Evolutionary conservation across 441 rosid species (phyloP).

Genomic region (Corymbia citriodora): DNA sequence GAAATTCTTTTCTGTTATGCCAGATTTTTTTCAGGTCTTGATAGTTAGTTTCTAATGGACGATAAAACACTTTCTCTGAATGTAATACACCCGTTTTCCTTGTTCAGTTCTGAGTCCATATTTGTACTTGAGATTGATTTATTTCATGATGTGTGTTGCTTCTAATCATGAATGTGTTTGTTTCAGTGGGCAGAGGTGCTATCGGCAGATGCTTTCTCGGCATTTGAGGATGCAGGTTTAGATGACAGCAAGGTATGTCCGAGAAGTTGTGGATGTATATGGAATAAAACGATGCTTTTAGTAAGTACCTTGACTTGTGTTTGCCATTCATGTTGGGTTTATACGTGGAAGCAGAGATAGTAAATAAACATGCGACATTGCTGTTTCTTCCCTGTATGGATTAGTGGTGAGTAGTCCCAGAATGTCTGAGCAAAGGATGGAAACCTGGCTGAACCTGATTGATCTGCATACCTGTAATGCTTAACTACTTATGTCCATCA

Average conservation of each 20-base stretch:
- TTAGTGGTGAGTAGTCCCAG: not conserved
- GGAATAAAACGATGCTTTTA: not conserved
- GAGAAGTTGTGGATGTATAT: conserved; percentile 1
- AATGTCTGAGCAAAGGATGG: not conserved
- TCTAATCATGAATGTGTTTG: not conserved
- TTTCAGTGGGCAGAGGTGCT: conserved; percentile 98
- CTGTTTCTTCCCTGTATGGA: not conserved
- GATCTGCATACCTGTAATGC: not conserved
- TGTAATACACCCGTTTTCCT: not conserved
- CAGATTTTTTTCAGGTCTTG: not conserved
- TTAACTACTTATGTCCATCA: not conserved
- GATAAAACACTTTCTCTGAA: not conserved
- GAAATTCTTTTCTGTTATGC: not conserved
- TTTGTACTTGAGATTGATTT: not conserved
- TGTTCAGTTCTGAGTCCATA: conserved; percentile 8
- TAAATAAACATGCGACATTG: not conserved
- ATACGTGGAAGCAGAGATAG: not conserved
- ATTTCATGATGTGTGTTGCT: not conserved
- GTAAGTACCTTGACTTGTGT: not conserved
- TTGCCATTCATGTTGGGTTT: not conserved
- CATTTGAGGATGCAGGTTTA: conserved; percentile 92
- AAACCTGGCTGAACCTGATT: not conserved
- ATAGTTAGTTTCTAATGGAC: not conserved
- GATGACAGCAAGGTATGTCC: conserved; percentile 58
- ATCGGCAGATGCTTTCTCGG: conserved; percentile 99